Conservation (phyloP, 2,329 filamentous ascomycete genomes). For the Calonectria henricotiae region DNA sequence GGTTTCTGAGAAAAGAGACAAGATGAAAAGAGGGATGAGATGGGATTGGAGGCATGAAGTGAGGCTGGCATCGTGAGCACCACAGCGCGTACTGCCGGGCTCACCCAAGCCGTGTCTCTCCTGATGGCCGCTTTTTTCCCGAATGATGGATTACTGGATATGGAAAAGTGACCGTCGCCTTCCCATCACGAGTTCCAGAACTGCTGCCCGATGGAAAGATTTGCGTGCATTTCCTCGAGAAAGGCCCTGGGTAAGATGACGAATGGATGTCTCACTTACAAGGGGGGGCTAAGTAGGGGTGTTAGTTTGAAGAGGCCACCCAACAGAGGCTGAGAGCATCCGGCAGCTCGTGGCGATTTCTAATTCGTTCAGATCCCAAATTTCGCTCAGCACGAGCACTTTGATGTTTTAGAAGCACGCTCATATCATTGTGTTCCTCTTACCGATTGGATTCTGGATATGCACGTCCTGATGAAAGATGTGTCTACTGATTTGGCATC, state of each 20-base stretch:
- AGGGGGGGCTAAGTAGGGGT: conserved; percentile 11
- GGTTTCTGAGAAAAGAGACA: conserved; percentile 15
- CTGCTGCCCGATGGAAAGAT: not conserved
- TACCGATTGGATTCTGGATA: not conserved
- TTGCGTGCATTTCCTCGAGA: not conserved
- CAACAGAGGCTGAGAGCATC: conserved; percentile 6
- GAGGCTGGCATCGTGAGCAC: conserved; percentile 2
- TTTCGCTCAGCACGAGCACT: conserved; percentile 17
- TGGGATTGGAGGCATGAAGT: conserved; percentile 6
- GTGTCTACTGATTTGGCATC: conserved; percentile 1
- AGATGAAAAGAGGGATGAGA: not conserved
- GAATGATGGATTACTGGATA: not conserved
- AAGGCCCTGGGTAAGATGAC: conserved; percentile 14
- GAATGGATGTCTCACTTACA: conserved; percentile 25
- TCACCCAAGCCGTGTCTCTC: conserved; percentile 14
- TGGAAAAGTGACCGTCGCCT: conserved; percentile 5
- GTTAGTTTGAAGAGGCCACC: conserved; percentile 24
- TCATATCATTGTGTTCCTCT: too few relatives aligned
- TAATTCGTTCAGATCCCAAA: conserved; percentile 17
- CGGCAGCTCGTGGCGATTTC: conserved; percentile 16
- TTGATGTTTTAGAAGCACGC: not conserved
- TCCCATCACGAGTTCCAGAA: not conserved
- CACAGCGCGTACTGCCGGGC: conserved; percentile 14
- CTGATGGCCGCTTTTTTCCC: not conserved
- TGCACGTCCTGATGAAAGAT: conserved; percentile 1